Conservation (phyloP, 2,329 filamentous ascomycete genomes). For the Zymoseptoria ardabiliae region DNA sequence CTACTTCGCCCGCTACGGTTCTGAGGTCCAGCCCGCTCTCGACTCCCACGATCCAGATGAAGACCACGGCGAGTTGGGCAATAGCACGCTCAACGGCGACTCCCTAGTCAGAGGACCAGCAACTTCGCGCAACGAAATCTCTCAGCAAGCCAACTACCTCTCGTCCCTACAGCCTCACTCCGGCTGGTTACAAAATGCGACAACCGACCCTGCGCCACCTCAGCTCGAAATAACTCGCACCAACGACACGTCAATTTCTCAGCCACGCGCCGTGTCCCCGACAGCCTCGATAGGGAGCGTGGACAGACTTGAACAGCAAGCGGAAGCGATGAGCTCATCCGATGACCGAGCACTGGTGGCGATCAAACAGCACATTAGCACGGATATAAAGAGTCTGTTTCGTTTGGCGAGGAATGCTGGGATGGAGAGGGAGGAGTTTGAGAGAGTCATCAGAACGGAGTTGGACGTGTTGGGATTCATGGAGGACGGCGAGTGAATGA, state of each 20-base stretch:
- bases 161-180: constrained; percentile 15
- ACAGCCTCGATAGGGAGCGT: constrained; percentile 39
- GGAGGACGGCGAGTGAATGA: constrained; percentile 47
- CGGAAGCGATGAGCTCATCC: constrained; percentile 23
- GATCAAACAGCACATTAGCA: constrained; percentile 71
- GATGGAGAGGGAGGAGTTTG: constrained; percentile 69
- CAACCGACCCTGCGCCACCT: constrained; percentile 7
- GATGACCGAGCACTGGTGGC: constrained; percentile 59
- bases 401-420: constrained; percentile 62
- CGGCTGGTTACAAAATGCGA: constrained; percentile 9
- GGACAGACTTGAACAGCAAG: constrained; percentile 48
- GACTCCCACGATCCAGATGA: constrained; percentile 77
- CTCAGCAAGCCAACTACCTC: constrained; percentile 12
- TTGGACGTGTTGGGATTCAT: constrained; percentile 62
- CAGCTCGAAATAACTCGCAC: constrained; percentile 8
- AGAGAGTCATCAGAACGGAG: constrained; percentile 62
- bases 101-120: constrained; percentile 29
- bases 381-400: constrained; percentile 70
- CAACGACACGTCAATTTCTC: constrained; percentile 14
- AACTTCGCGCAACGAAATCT: constrained; percentile 1
- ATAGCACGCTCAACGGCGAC: constrained; percentile 50
- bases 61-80: constrained; percentile 41
- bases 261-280: constrained; percentile 46
- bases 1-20: constrained; percentile 69
- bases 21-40: constrained; percentile 69